Evolutionary conservation across 371 early-diverging fungal genomes (phyloP), one percentile per base, ranked within the genome.

Genomic region (Catenaria anguillulae): DNA sequence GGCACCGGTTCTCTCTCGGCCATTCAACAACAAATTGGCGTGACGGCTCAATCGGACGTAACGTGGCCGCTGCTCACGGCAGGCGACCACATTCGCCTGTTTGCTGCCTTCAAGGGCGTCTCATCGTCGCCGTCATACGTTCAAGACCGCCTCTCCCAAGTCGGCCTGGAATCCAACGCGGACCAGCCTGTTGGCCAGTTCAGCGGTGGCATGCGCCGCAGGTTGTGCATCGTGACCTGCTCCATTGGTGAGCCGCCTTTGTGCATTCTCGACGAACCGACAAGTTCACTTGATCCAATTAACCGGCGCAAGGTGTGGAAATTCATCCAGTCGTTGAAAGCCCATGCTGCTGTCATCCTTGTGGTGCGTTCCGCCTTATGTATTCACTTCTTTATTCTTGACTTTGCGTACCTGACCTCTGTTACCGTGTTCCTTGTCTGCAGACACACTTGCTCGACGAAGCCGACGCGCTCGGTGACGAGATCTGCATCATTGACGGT

Each of bases 371-470:
- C n/a, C n/a, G n/a, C n/a, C n/a, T n/a, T n/a, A n/a, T n/a, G n/a
- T n/a, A n/a, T n/a, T n/a, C n/a, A n/a, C n/a, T n/a, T n/a, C n/a
- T n/a, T n/a, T n/a, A n/a, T n/a, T n/a, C n/a, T n/a, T n/a, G n/a
- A n/a, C n/a, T n/a, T n/a, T n/a, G n/a, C n/a, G n/a, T n/a, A n/a
- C n/a, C n/a, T n/a, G n/a, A n/a, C n/a, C n/a, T n/a, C n/a, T n/a
- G n/a, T n/a, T n/a, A n/a, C n/a, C n/a, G n/a, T n/a, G n/a, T n/a
- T n/a, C n/a, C n/a, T n/a, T n/a, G n/a, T n/a, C n/a, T n/a, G 55
- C 67, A 75, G 21, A 76, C 75, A 29, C 76, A 75, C 52, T 55
- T 50, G 50, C 71, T 75, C 71, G 76, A 76, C 36, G 75, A 73
- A 48, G 40, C 40, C 40, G 75, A 68, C 33, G 65, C 63, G 23